phyloP scores from a whole-genome alignment of 345 rosid genomes.

The Barbarea vulgaris region DNA sequence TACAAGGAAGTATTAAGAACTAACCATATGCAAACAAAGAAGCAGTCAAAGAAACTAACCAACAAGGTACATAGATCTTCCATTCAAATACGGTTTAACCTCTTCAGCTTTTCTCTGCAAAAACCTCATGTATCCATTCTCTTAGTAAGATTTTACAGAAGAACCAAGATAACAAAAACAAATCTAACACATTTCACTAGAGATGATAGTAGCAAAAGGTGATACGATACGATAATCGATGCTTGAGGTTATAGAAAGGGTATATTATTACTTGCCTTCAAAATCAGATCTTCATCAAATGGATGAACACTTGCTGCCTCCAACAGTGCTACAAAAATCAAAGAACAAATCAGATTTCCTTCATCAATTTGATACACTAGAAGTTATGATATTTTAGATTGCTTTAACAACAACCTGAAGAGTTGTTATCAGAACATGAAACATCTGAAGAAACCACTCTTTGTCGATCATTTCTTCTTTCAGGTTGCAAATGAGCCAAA shows the following conservation, averaged over 20 bases:
- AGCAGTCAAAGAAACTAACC: constrained; percentile 59
- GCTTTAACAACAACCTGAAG: constrained; percentile 51
- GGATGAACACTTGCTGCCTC: constrained; percentile 52
- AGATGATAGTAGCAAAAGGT: not conserved
- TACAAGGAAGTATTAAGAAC: not conserved
- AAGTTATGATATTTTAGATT: not conserved
- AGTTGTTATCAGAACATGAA: constrained; percentile 52
- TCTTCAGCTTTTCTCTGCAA: constrained; percentile 81
- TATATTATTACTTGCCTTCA: constrained; percentile 53
- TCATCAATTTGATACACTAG: not conserved
- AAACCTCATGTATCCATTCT: constrained; percentile 26
- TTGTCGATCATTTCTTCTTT: constrained; percentile 17
- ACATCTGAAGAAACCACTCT: constrained; percentile 41
- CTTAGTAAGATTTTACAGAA: constrained; percentile 9
- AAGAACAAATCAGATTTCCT: constrained; percentile 3
- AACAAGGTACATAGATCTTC: constrained; percentile 88
- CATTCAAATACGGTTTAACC: constrained; percentile 68
- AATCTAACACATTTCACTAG: not conserved
- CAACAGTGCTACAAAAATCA: constrained; percentile 53
- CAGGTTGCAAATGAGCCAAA: constrained; percentile 49
- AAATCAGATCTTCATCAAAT: constrained; percentile 53
- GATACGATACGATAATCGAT: not conserved
- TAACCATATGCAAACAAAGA: constrained; percentile 10
- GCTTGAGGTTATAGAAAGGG: not conserved
- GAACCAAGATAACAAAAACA: constrained; percentile 27